Conservation (phyloP, 1,284 basidiomycete genomes). For the Ustilago shanxiensis region DNA sequence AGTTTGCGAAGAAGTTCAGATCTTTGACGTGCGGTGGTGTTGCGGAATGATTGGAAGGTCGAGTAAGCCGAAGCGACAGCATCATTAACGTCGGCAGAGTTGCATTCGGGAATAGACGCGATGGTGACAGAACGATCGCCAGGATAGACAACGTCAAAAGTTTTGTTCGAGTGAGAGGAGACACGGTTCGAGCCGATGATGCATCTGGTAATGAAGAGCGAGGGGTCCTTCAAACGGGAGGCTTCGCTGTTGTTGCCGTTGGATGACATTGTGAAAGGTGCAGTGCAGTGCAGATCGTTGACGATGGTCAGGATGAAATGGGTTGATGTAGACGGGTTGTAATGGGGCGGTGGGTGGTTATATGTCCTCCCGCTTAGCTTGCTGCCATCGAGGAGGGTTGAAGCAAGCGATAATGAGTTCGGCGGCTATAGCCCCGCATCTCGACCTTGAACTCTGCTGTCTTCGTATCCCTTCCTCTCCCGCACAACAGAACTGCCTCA, state of each 20-base stretch:
- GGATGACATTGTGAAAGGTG: constrained; percentile 16
- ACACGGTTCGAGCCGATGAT: constrained; percentile 33
- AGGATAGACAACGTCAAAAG: constrained; percentile 39
- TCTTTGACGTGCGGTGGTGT: constrained; percentile 34
- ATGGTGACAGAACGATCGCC: constrained; percentile 19
- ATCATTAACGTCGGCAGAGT: constrained; percentile 27
- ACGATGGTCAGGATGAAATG: not conserved
- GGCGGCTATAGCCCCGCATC: not conserved
- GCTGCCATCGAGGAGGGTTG: not conserved
- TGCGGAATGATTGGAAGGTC: constrained; percentile 26
- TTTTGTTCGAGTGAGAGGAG: constrained; percentile 25
- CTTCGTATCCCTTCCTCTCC: not conserved
- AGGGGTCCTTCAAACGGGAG: constrained; percentile 32
- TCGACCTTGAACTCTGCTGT: not conserved
- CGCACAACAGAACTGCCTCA: too few species aligned
- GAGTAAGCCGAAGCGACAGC: constrained; percentile 27
- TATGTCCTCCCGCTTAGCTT: too few species aligned
- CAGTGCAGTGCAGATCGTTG: too few species aligned
- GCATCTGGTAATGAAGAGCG: constrained; percentile 34
- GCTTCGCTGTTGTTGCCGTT: constrained; percentile 25
- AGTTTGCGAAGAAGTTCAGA: constrained; percentile 37
- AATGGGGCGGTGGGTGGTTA: too few species aligned
- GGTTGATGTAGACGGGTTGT: not conserved
- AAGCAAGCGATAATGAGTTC: too few species aligned
- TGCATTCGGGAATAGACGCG: constrained; percentile 41